Evolutionary conservation across 345 rosid genomes (phyloP).

Genomic region (Schrenkiella parvula): DNA sequence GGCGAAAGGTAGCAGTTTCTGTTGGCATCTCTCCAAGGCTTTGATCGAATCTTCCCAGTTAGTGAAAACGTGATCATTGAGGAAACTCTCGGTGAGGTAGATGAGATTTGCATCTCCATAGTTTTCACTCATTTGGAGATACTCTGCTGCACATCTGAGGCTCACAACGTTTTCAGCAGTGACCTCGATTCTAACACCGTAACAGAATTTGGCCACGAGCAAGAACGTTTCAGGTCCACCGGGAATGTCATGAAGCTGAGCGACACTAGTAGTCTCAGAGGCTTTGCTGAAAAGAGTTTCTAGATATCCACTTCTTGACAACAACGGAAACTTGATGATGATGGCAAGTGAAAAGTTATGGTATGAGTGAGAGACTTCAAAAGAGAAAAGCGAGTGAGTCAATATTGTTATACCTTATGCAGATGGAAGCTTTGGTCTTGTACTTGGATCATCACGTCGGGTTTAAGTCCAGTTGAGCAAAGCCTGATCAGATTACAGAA

Average conservation of each 20-base stretch:
- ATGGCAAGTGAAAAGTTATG: neutral
- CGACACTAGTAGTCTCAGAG: slow-evolving; percentile 40
- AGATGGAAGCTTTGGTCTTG: slow-evolving; percentile 71
- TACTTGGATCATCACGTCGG: slow-evolving; percentile 71
- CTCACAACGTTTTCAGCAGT: slow-evolving; percentile 52
- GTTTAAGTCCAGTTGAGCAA: slow-evolving; percentile 73
- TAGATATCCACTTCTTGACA: slow-evolving; percentile 74
- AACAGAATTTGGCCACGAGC: slow-evolving; percentile 78
- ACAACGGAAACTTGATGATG: slow-evolving; percentile 67
- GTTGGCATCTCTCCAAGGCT: slow-evolving; percentile 66
- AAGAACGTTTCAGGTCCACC: slow-evolving; percentile 77
- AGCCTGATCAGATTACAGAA: slow-evolving; percentile 43
- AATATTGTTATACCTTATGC: slow-evolving; percentile 55
- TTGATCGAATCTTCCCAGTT: slow-evolving; percentile 69
- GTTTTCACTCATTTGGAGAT: slow-evolving; percentile 73
- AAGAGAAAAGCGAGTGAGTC: neutral
- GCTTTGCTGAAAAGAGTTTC: slow-evolving; percentile 48
- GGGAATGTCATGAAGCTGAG: slow-evolving; percentile 70
- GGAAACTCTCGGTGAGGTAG: slow-evolving; percentile 56
- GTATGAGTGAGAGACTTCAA: neutral
- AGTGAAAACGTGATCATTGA: slow-evolving; percentile 45
- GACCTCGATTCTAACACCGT: slow-evolving; percentile 69
- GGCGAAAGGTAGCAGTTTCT: slow-evolving; percentile 51
- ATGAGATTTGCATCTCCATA: slow-evolving; percentile 73
- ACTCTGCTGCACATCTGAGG: slow-evolving; percentile 88